Evolutionary conservation across 441 rosid genomes (phyloP).

Genomic region (Sinapis alba): DNA sequence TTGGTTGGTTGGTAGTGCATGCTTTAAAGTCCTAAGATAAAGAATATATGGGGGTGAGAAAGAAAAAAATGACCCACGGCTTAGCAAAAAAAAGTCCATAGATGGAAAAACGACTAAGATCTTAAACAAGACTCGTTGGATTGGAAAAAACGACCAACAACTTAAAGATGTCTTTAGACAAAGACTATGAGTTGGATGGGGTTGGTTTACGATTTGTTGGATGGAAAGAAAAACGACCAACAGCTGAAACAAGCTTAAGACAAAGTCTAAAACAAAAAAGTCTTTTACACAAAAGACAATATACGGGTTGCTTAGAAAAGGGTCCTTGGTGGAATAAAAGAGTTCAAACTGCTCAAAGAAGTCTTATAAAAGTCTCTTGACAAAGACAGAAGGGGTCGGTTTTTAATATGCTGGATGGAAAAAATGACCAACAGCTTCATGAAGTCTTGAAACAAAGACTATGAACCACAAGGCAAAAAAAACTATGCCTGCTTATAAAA

Average conservation of each 20-base stretch:
- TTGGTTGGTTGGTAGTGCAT: too few relatives aligned
- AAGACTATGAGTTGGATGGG: neutral
- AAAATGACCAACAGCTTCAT: too few relatives aligned
- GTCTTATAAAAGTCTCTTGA: neutral
- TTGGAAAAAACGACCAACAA: neutral
- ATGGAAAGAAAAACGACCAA: neutral
- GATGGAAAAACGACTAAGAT: too few relatives aligned
- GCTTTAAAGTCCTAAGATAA: too few relatives aligned
- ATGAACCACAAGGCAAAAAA: neutral
- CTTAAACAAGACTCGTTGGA: too few relatives aligned
- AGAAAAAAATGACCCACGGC: too few relatives aligned
- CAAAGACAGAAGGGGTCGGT: neutral
- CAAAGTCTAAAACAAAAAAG: neutral
- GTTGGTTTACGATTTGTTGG: neutral
- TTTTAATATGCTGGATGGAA: too few relatives aligned
- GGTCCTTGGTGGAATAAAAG: neutral
- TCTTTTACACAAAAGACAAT: neutral
- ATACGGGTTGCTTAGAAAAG: neutral
- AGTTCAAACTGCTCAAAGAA: neutral
- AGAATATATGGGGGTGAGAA: too few relatives aligned
- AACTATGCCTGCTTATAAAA: too few relatives aligned
- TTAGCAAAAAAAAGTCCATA: too few relatives aligned
- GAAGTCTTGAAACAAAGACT: too few relatives aligned
- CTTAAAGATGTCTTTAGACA: neutral
- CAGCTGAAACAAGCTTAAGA: neutral